These are phyloP conservation scores for Cyclanthera cordifolia DNA, from an alignment of 306 rosid genomes.

Conservation along the genomic window DNA sequence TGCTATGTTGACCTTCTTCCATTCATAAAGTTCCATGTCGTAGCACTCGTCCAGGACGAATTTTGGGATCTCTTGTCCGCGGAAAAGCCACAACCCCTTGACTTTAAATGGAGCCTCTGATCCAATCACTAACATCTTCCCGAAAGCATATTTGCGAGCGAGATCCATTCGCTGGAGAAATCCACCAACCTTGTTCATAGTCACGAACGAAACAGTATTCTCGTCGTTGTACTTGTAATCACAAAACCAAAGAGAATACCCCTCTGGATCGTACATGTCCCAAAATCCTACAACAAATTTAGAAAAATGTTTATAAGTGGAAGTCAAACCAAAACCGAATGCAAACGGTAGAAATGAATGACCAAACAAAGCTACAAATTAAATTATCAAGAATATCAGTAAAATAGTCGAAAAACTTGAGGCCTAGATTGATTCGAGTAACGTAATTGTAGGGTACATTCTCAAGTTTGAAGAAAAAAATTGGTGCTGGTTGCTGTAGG, in stretches of 20 bases:
- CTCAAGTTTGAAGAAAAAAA: not conserved
- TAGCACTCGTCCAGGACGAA: constrained; percentile 77
- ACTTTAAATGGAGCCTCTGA: constrained; percentile 58
- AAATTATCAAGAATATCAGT: not conserved
- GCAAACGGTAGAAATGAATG: constrained; percentile 56
- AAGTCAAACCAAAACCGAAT: constrained; percentile 44
- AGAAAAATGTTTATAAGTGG: constrained; percentile 45
- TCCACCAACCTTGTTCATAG: constrained; percentile 4
- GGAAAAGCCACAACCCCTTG: constrained; percentile 81
- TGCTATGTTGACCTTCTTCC: constrained; percentile 58
- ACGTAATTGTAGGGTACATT: not conserved
- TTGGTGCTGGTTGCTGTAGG: not conserved
- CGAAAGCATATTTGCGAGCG: not conserved
- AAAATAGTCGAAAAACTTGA: not conserved
- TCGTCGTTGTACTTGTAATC: constrained; percentile 3
- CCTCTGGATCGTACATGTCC: constrained; percentile 10
- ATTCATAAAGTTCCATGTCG: constrained; percentile 79
- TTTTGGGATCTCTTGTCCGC: constrained; percentile 64
- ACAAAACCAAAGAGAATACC: constrained; percentile 8
- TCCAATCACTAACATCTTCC: constrained; percentile 7
- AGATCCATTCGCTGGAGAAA: constrained; percentile 10
- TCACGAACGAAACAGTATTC: constrained; percentile 4
- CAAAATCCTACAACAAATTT: constrained; percentile 31
- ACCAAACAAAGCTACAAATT: not conserved
- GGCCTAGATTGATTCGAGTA: not conserved